Evolutionary conservation across 2,329 filamentous ascomycete species (phyloP).

Genomic region (Fusarium gaditjirri): DNA sequence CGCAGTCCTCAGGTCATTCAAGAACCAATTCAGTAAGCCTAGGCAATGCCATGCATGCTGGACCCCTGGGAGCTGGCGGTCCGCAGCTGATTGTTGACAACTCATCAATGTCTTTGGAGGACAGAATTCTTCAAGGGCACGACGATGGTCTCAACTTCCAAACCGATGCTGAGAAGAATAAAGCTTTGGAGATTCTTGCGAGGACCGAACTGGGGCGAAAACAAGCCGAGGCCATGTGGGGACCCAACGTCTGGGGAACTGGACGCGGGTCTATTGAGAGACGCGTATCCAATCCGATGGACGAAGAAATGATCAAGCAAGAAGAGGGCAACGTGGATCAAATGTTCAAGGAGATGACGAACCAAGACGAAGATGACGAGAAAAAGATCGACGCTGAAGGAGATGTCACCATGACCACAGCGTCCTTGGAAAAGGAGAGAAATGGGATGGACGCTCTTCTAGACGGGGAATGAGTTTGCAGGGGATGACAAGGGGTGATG

Average conservation of each 20-base stretch:
- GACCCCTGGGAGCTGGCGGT: slow-evolving; percentile 56
- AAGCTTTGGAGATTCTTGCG: slow-evolving; percentile 63
- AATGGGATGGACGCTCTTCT: slow-evolving; percentile 60
- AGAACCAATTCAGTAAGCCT: slow-evolving; percentile 55
- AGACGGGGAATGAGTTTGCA: slow-evolving; percentile 52
- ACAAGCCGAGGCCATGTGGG: slow-evolving; percentile 63
- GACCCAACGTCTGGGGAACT: slow-evolving; percentile 58
- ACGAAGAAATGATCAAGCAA: slow-evolving; percentile 48
- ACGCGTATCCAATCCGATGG: slow-evolving; percentile 43
- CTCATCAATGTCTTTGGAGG: slow-evolving; percentile 58
- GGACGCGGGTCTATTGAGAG: slow-evolving; percentile 45
- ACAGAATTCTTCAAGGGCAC: slow-evolving; percentile 60
- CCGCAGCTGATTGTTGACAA: slow-evolving; percentile 56
- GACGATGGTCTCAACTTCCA: slow-evolving; percentile 59
- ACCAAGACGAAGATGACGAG: slow-evolving; percentile 59
- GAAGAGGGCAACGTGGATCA: slow-evolving; percentile 62
- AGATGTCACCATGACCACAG: slow-evolving; percentile 53
- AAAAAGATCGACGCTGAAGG: slow-evolving; percentile 50
- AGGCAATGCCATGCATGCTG: slow-evolving; percentile 54
- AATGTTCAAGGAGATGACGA: slow-evolving; percentile 67
- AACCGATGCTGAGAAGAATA: slow-evolving; percentile 59
- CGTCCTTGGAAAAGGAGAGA: slow-evolving; percentile 57
- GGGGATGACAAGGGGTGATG: slow-evolving; percentile 15
- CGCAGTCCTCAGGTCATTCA: slow-evolving; percentile 43
- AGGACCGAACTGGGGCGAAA: slow-evolving; percentile 62